Evolutionary conservation across 495 filamentous ascomycete genomes (phyloP).

Genomic region (Aspergillus campestris): DNA sequence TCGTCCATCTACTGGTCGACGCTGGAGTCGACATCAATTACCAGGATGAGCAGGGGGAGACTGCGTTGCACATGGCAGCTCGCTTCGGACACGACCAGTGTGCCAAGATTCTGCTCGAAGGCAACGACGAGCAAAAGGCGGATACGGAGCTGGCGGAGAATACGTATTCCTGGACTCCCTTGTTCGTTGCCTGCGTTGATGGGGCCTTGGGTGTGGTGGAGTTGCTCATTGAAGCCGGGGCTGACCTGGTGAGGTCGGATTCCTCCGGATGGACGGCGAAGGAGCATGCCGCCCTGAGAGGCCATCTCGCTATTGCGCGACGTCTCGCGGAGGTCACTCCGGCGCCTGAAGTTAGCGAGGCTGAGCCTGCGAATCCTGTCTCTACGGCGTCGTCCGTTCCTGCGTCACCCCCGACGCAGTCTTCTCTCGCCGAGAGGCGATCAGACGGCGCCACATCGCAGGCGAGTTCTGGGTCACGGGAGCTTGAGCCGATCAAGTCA

Average conservation of each 20-base stretch:
- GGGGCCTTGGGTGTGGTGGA: slow-evolving; percentile 67
- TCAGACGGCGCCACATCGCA: slow-evolving; percentile 37
- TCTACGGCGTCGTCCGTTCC: slow-evolving; percentile 32
- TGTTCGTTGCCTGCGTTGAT: slow-evolving; percentile 88
- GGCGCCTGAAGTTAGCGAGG: slow-evolving; percentile 25
- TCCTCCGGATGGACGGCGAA: slow-evolving; percentile 90
- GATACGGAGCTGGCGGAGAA: slow-evolving; percentile 73
- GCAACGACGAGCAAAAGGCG: slow-evolving; percentile 57
- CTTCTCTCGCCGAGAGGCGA: slow-evolving; percentile 45
- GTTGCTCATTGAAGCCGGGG: slow-evolving; percentile 67
- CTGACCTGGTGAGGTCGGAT: slow-evolving; percentile 63
- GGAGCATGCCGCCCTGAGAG: slow-evolving; percentile 85
- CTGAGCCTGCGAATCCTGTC: slow-evolving; percentile 25
- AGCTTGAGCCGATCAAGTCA: slow-evolving; percentile 73
- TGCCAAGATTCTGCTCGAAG: slow-evolving; percentile 62
- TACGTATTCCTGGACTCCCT: slow-evolving; percentile 84
- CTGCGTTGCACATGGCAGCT: slow-evolving; percentile 85
- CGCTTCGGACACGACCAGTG: slow-evolving; percentile 79
- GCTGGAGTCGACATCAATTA: slow-evolving; percentile 92
- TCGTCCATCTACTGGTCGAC: slow-evolving; percentile 79
- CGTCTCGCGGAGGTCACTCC: slow-evolving; percentile 50
- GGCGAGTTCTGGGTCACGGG: slow-evolving; percentile 29
- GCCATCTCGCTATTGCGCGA: slow-evolving; percentile 71
- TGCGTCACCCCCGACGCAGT: slow-evolving; percentile 36
- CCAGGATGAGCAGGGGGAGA: slow-evolving; percentile 88